A percentile compares a stretch with the other conserved stretches of the same genome.
Evolutionary conservation across 2,329 filamentous ascomycete species (phyloP).

Genomic region (Phoma sp.): DNA sequence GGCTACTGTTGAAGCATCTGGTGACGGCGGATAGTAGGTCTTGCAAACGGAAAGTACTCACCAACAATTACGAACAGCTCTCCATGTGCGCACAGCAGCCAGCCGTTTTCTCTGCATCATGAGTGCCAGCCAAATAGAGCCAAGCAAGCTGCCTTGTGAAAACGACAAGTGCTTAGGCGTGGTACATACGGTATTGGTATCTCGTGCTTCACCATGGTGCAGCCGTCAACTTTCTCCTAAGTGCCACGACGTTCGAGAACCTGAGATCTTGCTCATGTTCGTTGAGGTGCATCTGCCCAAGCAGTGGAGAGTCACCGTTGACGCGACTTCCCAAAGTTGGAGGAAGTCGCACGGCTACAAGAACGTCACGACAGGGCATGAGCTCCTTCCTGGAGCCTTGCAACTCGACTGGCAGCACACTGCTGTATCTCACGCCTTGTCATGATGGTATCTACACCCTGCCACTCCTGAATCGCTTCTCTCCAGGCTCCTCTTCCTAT

Average conservation of each 20-base stretch:
- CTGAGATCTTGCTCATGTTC: background rate
- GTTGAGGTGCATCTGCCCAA: background rate
- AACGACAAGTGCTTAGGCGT: background rate
- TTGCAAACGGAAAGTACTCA: conserved; percentile 6
- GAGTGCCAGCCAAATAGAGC: conserved; percentile 8
- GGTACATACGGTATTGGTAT: background rate
- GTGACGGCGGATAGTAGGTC: background rate
- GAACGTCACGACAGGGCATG: background rate
- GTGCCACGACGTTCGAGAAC: background rate
- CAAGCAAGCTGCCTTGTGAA: background rate
- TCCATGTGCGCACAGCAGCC: background rate
- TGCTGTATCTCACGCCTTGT: background rate
- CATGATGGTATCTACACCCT: background rate
- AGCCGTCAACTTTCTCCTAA: no score
- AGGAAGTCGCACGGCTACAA: background rate
- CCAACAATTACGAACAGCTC: background rate
- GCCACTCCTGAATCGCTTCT: background rate
- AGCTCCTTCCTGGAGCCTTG: background rate
- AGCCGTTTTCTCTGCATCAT: background rate
- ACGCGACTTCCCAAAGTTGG: background rate
- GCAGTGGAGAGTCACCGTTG: background rate
- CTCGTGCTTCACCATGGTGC: background rate
- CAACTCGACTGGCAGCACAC: background rate
- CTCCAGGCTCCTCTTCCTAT: background rate
- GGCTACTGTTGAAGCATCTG: background rate